Percentiles rank a stretch among this genome's conserved stretches.
Conservation (phyloP, 2,329 filamentous ascomycete genomes). For the Talaromyces funiculosus region DNA sequence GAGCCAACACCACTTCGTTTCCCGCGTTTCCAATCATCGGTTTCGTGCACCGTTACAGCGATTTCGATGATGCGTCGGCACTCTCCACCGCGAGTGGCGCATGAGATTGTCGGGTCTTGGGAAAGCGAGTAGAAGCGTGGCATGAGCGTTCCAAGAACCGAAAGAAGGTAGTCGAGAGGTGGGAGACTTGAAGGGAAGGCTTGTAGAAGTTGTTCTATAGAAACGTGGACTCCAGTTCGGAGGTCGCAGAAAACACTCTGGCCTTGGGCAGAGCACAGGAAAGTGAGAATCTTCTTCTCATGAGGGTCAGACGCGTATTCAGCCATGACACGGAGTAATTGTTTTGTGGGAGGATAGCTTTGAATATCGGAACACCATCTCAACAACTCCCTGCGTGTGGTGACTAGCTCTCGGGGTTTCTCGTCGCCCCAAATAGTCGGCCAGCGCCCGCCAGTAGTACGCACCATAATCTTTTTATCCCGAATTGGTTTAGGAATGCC, state of each 20-base stretch:
- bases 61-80: conserved; percentile 82
- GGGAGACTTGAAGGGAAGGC: conserved; percentile 91
- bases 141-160: conserved; percentile 81
- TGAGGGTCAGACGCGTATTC: conserved; percentile 74
- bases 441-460: conserved; percentile 79
- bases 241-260: conserved; percentile 92
- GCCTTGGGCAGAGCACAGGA: conserved; percentile 81
- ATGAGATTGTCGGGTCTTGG: conserved; percentile 84
- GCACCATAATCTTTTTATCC: conserved; percentile 73
- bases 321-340: conserved; percentile 72
- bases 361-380: conserved; percentile 95
- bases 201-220: conserved; percentile 75
- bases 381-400: conserved; percentile 83
- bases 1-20: conserved; percentile 79
- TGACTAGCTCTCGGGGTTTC: conserved; percentile 73
- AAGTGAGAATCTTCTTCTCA: conserved; percentile 84
- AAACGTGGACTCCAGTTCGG: conserved; percentile 80
- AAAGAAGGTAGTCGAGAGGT: conserved; percentile 74
- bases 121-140: conserved; percentile 97
- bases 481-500: conserved; percentile 75
- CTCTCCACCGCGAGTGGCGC: conserved; percentile 61
- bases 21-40: conserved; percentile 68
- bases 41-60: conserved; percentile 92
- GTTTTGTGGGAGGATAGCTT: conserved; percentile 85
- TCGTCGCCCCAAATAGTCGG: conserved; percentile 98